Percentiles rank a stretch among this genome's conserved stretches.
These are phyloP conservation scores for Azolla pinnata DNA, from an alignment of 75 land plant species.

Conservation along the genomic window DNA sequence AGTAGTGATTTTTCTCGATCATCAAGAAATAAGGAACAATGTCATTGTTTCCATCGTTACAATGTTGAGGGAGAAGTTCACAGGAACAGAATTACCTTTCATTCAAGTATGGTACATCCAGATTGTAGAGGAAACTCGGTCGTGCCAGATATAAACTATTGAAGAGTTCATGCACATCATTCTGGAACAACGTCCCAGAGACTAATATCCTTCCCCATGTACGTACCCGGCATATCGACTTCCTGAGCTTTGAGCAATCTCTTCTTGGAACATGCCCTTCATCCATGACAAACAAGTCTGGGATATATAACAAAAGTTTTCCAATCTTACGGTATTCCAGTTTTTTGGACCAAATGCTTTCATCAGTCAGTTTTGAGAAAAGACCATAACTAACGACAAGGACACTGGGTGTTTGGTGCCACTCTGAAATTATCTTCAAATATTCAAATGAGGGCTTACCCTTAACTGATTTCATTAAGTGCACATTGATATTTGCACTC, in stretches of 20 bases:
- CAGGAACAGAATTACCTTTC: too few species aligned
- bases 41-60: too few species aligned
- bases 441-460: slow-evolving; percentile 38
- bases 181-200: slow-evolving; percentile 90
- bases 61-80: too few species aligned
- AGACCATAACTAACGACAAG: slow-evolving; percentile 55
- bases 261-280: slow-evolving; percentile 84
- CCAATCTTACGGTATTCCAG: slow-evolving; percentile 28
- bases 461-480: slow-evolving; percentile 27
- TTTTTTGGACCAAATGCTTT: slow-evolving; percentile 17
- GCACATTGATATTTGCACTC: slow-evolving; percentile 40
- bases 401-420: slow-evolving; percentile 53
- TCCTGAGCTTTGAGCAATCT: slow-evolving; percentile 56
- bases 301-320: slow-evolving; percentile 31
- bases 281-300: slow-evolving; percentile 59
- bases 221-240: slow-evolving; percentile 53
- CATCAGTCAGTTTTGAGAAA: slow-evolving; percentile 29
- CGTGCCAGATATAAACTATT: slow-evolving; percentile 72
- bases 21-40: too few species aligned
- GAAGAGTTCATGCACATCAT: slow-evolving; percentile 84
- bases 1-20: too few species aligned
- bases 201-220: slow-evolving; percentile 64
- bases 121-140: slow-evolving; percentile 54
- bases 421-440: slow-evolving; percentile 38
- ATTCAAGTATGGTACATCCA: slow-evolving; percentile 7